Conservation (phyloP, 805 yeast genomes). For the Helenozyma baotianmanensis region DNA sequence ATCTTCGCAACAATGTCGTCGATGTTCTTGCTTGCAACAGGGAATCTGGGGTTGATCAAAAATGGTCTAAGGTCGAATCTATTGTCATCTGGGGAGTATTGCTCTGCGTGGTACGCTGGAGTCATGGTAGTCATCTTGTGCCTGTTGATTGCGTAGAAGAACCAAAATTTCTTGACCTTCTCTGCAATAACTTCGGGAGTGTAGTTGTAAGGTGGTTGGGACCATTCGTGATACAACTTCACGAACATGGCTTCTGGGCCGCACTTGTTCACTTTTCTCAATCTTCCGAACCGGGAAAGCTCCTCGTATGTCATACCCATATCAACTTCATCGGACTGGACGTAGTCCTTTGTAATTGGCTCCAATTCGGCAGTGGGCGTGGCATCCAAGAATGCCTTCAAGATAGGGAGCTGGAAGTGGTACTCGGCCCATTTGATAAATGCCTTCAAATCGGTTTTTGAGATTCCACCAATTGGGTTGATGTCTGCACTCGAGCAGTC, state of each 20-base stretch:
- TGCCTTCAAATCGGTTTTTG: constrained; percentile 84
- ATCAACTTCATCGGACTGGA: constrained; percentile 94
- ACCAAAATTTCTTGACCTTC: constrained; percentile 89
- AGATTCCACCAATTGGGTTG: constrained; percentile 98
- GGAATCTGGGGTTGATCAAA: constrained; percentile 81
- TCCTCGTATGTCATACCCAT: constrained; percentile 99
- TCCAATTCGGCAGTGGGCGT: constrained; percentile 98
- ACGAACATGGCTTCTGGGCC: constrained; percentile 96
- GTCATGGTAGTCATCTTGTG: constrained; percentile 98
- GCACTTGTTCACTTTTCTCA: constrained; percentile 88
- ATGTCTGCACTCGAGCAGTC: constrained; percentile 97
- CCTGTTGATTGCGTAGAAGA: constrained; percentile 89
- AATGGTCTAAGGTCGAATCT: constrained; percentile 96
- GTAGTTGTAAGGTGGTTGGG: constrained; percentile 57
- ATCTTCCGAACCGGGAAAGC: constrained; percentile 80
- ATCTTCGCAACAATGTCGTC: constrained; percentile 66
- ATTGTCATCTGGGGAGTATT: constrained; percentile 96
- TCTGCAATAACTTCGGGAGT: constrained; percentile 83
- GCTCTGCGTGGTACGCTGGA: constrained; percentile 97
- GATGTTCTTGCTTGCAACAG: constrained; percentile 86
- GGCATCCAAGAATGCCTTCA: constrained; percentile 77
- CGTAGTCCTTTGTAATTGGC: constrained; percentile 87
- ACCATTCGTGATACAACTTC: constrained; percentile 88
- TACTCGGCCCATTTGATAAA: constrained; percentile 77
- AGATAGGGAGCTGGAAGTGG: constrained; percentile 69